Evolutionary conservation across 192 early-diverging fungal genomes (phyloP), one percentile per base, ranked within the genome.

Genomic region (Coemansia umbellata): DNA sequence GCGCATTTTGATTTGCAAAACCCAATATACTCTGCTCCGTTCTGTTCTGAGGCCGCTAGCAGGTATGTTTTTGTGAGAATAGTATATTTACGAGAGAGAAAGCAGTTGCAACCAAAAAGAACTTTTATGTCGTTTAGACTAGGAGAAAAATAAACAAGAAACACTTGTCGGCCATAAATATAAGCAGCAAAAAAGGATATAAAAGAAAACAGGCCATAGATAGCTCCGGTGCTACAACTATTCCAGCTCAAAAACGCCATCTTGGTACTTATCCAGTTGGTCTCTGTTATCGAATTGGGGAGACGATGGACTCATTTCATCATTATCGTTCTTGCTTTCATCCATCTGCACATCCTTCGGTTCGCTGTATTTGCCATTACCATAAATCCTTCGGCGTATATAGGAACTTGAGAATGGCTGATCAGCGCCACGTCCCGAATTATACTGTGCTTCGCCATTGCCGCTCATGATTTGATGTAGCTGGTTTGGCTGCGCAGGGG

Each of bases 231-330:
- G 22, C 41, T 17, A 43, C 36, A 45, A 45, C 30, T 49, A 32
- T 10, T 72, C 69, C 69, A 72, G 64, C 15, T 45, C 23, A 40
- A 72, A 72, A 19, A 64, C 47, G 31, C 51, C 47, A n/a, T 58
- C 60, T 4, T 39, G 28, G 18, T 48, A 57, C 19, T 58, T 40
- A 50, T 40, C 27, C 17, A 51, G 14, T 43, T 45, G 49, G 50
- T 39, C 35, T 36, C 21, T 47, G 35, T 24, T 33, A 42, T 53
- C 50, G 33, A 26, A 45, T n/a, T 45, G 43, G 13, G 28, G 43
- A 9, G 43, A 45, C 43, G 28, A 26, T 26, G 58, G 48, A 27
- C 47, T 65, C 31, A 45, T 45, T 32, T 55, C 53, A 15, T 50
- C 49, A 23, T 17, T 18, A n/a, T 49, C 26, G 14, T 58, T 50